Evolutionary conservation across 495 filamentous ascomycete genomes (phyloP), one percentile per base, ranked within the genome.

Genomic region (Penicillium parvum): DNA sequence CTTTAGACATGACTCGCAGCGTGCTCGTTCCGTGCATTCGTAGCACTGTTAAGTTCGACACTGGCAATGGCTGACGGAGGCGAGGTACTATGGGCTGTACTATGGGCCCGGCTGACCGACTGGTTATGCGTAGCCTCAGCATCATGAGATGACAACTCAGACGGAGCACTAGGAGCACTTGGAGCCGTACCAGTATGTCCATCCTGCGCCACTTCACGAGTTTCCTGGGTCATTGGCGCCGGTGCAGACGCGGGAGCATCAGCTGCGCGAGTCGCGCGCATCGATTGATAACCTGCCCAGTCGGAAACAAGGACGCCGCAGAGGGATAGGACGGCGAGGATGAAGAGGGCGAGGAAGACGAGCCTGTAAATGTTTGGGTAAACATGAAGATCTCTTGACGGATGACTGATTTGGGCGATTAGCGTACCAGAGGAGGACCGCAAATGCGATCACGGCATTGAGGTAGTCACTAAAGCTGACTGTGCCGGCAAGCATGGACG

Each of bases 391-490:
- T n/a, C n/a, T n/a, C n/a, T n/a, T n/a, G n/a, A n/a, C n/a, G n/a
- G n/a, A n/a, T n/a, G n/a, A n/a, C n/a, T n/a, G n/a, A n/a, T n/a
- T n/a, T n/a, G n/a, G n/a, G n/a, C 11, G 15, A 22, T 5, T 5
- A 18, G 21, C 51, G 4, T 43, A 65, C 62, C 62, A 65, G 12
- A 55, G 50, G 4, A 65, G 44, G 12, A 65, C 50, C 4, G 50
- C 57, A 47, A 65, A 65, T 4, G 62, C 62, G 32, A 65, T 43
- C 7, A 61, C 23, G 1, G 62, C 60, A 19, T 52, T 55, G 8
- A 53, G 36, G 34, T 55, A 55, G 32, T 50, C 49, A 23, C 16
- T 53, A 4, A 8, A 30, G 34, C 32, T 52, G 16, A 16, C 28
- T 14, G 3, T 12, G 2, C 47, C 52, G 15, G 28, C 38, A 6